Percentiles rank a stretch among this genome's conserved stretches.
phyloP scores from a whole-genome alignment of 2,329 filamentous ascomycete genomes.

The Cordyceps javanica region DNA sequence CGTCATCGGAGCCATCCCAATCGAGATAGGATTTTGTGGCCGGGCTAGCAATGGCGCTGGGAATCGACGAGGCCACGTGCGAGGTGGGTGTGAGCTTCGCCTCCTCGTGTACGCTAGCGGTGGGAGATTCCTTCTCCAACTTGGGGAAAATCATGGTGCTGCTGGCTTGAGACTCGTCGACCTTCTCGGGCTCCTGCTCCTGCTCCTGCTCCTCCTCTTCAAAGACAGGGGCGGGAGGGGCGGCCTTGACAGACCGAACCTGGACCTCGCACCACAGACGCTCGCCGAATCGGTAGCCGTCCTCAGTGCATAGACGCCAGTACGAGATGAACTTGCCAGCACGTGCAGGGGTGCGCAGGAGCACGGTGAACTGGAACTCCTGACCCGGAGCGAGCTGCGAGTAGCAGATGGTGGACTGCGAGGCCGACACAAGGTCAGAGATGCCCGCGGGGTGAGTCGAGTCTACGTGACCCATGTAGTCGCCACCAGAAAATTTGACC shows the following conservation, averaged over 20 bases:
- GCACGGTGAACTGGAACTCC: conserved; percentile 73
- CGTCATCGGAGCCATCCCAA: conserved; percentile 59
- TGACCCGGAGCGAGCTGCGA: conserved; percentile 65
- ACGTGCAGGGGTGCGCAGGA: conserved; percentile 73
- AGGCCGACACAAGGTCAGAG: conserved; percentile 68
- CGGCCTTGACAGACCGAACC: conserved; percentile 46
- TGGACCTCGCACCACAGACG: conserved; percentile 91
- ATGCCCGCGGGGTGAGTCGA: conserved; percentile 72
- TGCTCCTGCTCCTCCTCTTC: conserved; percentile 24
- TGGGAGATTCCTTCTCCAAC: conserved; percentile 87
- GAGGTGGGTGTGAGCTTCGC: conserved; percentile 27
- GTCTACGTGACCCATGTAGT: conserved; percentile 93
- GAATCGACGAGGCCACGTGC: conserved; percentile 36
- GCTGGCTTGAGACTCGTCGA: conserved; percentile 15
- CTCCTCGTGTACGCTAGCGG: conserved; percentile 68
- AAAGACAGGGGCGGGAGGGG: conserved; percentile 19
- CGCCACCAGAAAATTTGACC: conserved; percentile 86
- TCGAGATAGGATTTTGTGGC: conserved; percentile 37
- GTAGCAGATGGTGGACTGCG: conserved; percentile 73
- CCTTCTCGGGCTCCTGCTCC: conserved; percentile 21
- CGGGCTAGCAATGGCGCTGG: conserved; percentile 37
- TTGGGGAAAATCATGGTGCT: conserved; percentile 96
- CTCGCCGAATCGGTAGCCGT: conserved; percentile 81
- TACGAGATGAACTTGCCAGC: conserved; percentile 83
- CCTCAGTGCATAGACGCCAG: conserved; percentile 83